Conservation (phyloP, 495 filamentous ascomycete species). For the Terfezia claveryi region DNA sequence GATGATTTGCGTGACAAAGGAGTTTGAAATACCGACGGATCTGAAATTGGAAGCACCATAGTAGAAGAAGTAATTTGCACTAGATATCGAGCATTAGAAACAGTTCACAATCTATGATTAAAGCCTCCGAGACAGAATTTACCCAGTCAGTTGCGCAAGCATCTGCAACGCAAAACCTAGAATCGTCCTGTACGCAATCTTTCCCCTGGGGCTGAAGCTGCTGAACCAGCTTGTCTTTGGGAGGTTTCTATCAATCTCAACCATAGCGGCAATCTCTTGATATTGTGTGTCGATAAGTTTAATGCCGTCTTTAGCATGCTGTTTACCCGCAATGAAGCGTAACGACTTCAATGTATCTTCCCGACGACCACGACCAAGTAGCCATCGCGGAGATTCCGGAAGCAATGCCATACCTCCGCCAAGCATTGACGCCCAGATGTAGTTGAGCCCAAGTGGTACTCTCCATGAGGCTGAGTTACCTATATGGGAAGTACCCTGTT, state of each 20-base stretch:
- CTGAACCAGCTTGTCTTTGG: constrained; percentile 32
- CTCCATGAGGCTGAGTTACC: constrained; percentile 10
- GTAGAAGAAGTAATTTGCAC: constrained; percentile 68
- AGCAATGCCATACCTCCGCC: constrained; percentile 43
- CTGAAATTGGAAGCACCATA: constrained; percentile 55
- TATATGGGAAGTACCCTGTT: constrained; percentile 6
- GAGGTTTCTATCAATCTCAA: constrained; percentile 29
- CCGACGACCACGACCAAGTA: constrained; percentile 30
- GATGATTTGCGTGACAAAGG: constrained; percentile 52
- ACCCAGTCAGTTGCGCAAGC: constrained; percentile 41
- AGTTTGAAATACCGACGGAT: constrained; percentile 43
- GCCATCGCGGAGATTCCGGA: constrained; percentile 40
- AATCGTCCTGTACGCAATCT: constrained; percentile 38
- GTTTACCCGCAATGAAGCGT: constrained; percentile 41
- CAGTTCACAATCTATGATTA: no score
- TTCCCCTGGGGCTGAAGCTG: constrained; percentile 30
- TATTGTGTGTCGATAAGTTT: constrained; percentile 39
- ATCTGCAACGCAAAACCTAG: constrained; percentile 45
- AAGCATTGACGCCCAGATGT: constrained; percentile 46
- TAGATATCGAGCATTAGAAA: no score
- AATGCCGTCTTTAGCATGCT: constrained; percentile 28
- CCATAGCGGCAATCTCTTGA: constrained; percentile 40
- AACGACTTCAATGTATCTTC: constrained; percentile 40
- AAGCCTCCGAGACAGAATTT: no score
- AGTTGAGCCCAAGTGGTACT: constrained; percentile 6